Conservation (phyloP, 176 grass and related monocot species). For the Oryza punctata region DNA sequence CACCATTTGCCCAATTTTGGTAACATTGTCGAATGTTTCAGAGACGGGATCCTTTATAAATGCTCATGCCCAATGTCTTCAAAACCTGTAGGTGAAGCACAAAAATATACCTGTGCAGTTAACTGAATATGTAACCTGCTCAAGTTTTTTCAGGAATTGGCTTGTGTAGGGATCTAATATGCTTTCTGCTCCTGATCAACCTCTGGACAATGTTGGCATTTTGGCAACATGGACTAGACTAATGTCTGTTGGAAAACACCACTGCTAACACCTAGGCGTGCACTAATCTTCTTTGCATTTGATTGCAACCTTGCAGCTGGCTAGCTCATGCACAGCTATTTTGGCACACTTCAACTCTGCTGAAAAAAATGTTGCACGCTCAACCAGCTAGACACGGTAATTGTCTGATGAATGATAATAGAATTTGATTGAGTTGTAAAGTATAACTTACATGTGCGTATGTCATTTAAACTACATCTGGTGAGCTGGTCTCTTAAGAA, state of each 20-base stretch:
- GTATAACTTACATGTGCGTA: too few relatives aligned
- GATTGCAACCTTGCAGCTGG: too few relatives aligned
- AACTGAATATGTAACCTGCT: neutral
- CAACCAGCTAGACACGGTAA: too few relatives aligned
- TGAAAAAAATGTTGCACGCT: too few relatives aligned
- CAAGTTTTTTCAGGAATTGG: neutral
- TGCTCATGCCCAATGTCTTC: neutral
- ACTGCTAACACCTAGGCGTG: too few relatives aligned
- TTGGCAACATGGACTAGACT: neutral
- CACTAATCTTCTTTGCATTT: too few relatives aligned
- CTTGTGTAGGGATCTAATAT: neutral
- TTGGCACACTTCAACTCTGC: too few relatives aligned
- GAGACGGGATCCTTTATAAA: neutral
- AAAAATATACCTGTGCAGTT: neutral
- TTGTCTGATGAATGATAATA: too few relatives aligned
- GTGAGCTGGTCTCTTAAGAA: too few relatives aligned
- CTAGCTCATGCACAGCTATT: too few relatives aligned
- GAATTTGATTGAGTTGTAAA: too few relatives aligned
- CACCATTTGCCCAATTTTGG: slow-evolving; percentile 44
- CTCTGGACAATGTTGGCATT: neutral
- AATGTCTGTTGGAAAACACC: neutral
- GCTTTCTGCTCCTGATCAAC: neutral
- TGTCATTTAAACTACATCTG: too few relatives aligned
- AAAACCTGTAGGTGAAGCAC: neutral
- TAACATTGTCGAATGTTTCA: neutral